These are phyloP conservation scores for Phtheirospermum japonicum DNA, from an alignment of 257 asterid genomes.

Conservation along the genomic window DNA sequence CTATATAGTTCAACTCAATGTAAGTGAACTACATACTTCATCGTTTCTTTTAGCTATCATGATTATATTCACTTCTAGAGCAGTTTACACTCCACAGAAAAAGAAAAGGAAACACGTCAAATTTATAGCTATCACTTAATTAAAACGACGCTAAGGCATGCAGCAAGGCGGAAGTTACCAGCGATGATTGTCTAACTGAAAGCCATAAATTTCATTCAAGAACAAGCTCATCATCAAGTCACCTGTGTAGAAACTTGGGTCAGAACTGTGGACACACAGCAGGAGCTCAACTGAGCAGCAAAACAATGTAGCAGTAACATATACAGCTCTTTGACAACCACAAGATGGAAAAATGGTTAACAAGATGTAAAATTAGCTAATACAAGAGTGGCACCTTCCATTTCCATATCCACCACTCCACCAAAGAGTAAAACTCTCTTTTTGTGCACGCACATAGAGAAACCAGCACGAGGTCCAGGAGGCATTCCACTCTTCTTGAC, in stretches of 20 bases:
- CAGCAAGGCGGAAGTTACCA: conserved; percentile 53
- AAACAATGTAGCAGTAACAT: conserved; percentile 1
- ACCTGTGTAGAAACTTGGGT: conserved; percentile 45
- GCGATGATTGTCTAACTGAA: conserved; percentile 89
- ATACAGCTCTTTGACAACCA: conserved; percentile 17
- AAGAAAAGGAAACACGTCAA: background rate
- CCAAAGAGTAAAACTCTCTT: conserved; percentile 94
- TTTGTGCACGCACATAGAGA: conserved; percentile 91
- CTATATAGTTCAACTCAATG: background rate
- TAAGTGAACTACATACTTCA: background rate
- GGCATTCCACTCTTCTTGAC: conserved; percentile 97
- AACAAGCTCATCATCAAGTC: conserved; percentile 97
- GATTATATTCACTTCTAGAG: conserved; percentile 1
- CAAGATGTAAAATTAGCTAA: background rate
- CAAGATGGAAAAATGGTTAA: conserved; percentile 1
- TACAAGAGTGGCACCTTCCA: conserved; percentile 61
- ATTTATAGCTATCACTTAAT: conserved; percentile 9
- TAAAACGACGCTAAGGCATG: conserved; percentile 9
- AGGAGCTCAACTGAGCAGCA: conserved; percentile 8
- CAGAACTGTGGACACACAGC: conserved; percentile 25
- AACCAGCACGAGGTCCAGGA: conserved; percentile 98
- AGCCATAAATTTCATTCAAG: conserved; percentile 93
- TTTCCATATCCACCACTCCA: conserved; percentile 98
- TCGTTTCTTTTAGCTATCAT: background rate
- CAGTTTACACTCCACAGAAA: conserved; percentile 1